Evolutionary conservation across 129 eudicot genomes (phyloP), one percentile per base, ranked within the genome.

Genomic region (Glebionis coronaria): DNA sequence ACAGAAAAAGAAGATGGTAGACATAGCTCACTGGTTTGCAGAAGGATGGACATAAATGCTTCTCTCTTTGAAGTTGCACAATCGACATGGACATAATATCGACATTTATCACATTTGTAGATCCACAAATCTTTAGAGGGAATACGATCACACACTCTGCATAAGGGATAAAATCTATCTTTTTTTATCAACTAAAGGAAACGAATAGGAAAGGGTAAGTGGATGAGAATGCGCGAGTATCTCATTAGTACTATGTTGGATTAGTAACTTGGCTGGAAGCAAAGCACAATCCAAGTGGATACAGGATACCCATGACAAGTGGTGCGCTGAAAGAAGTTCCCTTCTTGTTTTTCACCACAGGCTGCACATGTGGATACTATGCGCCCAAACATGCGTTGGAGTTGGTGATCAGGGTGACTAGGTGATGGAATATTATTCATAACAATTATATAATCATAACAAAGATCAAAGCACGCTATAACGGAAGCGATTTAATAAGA

Each of bases 271-370:
- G 2, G 40, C 4, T 1, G 72, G 63, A 1, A 31, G 7, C 40
- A 68, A 53, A 53, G 20, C 52, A 2, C 73, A 68, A 0, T 68
- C 73, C 20, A 11, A 0, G 20, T 40, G 15, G 14, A 67, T 67
- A 3, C 12, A n/a, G n/a, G 4, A 18, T 31, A 53, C 12, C 4
- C 3, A 12, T n/a, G n/a, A 54, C 73, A 68, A 10, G n/a, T 38
- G 73, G 40, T 68, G 21, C 63, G 54, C 0, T 68, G 72, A 18
- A 23, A 68, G 52, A 68, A 68, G 8, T 8, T 11, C 73, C 72
- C 73, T 18, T 68, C 19, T 12, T 68, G 73, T 12, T 68, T 19
- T 3, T 38, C 14, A 20, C 63, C 53, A 68, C 73, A 68, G 12
- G 63, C 73, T 4, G 2, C 18, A 31, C 72, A 67, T 5, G 0